A percentile compares a stretch with the other conserved stretches of the same genome.
These are phyloP conservation scores for Pseudogymnoascus sp. DNA, from an alignment of 2,329 filamentous ascomycete species.

Conservation along the genomic window DNA sequence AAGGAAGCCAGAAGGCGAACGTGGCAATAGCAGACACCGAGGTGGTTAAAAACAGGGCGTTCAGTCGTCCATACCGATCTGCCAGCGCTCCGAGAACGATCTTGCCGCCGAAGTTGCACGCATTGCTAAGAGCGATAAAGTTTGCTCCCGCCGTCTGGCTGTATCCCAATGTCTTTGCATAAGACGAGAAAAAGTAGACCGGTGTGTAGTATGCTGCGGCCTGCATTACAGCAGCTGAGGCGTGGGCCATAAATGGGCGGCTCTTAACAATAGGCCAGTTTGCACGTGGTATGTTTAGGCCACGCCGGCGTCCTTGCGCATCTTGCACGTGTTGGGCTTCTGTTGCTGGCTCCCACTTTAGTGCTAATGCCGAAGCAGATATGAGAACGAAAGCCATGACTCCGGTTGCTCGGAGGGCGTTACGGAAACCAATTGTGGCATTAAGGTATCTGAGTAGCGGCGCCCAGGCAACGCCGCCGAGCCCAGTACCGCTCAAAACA, in stretches of 20 bases:
- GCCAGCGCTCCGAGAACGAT: constrained; percentile 33
- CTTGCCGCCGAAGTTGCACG: constrained; percentile 33
- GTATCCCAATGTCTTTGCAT: constrained; percentile 33
- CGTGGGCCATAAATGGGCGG: constrained; percentile 32
- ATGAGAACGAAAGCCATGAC: constrained; percentile 28
- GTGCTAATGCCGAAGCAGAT: constrained; percentile 12
- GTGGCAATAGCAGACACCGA: constrained; percentile 25
- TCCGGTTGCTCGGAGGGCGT: constrained; percentile 31
- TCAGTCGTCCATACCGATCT: constrained; percentile 34
- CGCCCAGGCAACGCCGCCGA: constrained; percentile 32
- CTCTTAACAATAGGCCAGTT: constrained; percentile 30
- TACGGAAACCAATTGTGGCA: constrained; percentile 30
- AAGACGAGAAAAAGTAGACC: constrained; percentile 34
- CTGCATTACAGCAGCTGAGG: constrained; percentile 31
- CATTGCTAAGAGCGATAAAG: constrained; percentile 35
- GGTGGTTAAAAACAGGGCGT: constrained; percentile 31
- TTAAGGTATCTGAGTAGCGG: constrained; percentile 21
- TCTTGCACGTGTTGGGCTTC: constrained; percentile 3
- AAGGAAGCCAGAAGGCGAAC: constrained; percentile 26
- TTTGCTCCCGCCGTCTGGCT: constrained; percentile 30
- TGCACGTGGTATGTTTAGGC: constrained; percentile 25
- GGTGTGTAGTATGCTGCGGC: constrained; percentile 34
- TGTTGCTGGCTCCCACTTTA: constrained; percentile 14
- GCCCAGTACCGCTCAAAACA: constrained; percentile 31
- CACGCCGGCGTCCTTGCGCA: constrained; percentile 1